A percentile compares a stretch with the other conserved stretches of the same genome.
phyloP scores from a whole-genome alignment of 2,329 filamentous ascomycete genomes.

The Xylaria sp. region DNA sequence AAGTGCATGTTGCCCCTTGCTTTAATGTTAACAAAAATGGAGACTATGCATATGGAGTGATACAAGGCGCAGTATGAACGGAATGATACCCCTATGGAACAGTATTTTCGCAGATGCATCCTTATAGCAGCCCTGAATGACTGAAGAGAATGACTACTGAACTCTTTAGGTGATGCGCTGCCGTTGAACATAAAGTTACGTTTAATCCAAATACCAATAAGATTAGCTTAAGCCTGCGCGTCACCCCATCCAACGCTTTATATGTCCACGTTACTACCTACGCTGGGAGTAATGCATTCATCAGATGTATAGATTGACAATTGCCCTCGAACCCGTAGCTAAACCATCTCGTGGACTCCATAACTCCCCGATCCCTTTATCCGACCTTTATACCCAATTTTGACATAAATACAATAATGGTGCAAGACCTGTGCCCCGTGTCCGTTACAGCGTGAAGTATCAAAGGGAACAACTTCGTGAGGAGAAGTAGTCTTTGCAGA shows the following conservation, averaged over 20 bases:
- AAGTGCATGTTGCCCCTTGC: neutral
- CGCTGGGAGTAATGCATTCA: neutral
- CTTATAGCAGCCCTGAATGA: too few relatives aligned
- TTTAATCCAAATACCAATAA: neutral
- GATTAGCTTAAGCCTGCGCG: neutral
- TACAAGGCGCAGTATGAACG: constrained; percentile 3
- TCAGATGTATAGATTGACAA: neutral
- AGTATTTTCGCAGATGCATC: neutral
- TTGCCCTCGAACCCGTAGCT: neutral
- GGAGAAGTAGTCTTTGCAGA: constrained; percentile 6
- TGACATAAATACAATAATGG: neutral
- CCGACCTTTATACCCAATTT: constrained; percentile 1
- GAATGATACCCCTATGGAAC: constrained; percentile 1
- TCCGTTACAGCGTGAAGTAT: neutral
- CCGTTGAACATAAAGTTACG: neutral
- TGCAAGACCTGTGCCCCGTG: neutral
- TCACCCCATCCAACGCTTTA: constrained; percentile 3
- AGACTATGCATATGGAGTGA: neutral
- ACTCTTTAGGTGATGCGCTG: too few relatives aligned
- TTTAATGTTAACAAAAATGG: neutral
- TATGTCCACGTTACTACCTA: neutral
- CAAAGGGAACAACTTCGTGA: neutral
- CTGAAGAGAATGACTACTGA: too few relatives aligned
- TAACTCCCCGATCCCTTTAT: neutral
- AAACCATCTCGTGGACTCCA: neutral